phyloP scores from a whole-genome alignment of 768 basidiomycete genomes.

The Termitomyces titanicus region DNA sequence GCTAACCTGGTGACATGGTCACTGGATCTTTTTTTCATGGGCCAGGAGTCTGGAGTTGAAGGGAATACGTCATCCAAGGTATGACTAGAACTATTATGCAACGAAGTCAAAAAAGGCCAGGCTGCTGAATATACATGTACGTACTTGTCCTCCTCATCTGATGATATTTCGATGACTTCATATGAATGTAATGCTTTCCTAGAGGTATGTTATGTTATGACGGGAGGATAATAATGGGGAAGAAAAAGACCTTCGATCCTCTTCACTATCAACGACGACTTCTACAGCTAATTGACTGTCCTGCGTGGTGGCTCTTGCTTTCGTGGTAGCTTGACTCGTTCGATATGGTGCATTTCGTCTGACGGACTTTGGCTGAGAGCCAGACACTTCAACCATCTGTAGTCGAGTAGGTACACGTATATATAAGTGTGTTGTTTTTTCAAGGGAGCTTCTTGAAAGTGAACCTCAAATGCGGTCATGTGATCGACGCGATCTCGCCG shows the following conservation, averaged over 20 bases:
- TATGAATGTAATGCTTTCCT: not conserved
- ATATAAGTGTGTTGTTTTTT: no score
- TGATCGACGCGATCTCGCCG: constrained; percentile 8
- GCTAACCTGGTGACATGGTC: not conserved
- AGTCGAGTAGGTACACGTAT: no score
- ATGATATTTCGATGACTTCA: constrained; percentile 55
- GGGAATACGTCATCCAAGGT: not conserved
- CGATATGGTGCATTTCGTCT: not conserved
- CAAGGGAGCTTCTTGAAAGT: no score
- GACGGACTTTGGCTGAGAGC: not conserved
- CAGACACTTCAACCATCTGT: not conserved
- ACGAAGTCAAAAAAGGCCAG: not conserved
- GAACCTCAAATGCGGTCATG: not conserved
- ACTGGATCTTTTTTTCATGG: not conserved
- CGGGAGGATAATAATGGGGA: not conserved
- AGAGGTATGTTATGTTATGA: not conserved
- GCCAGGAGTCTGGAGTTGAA: not conserved
- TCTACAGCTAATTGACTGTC: constrained; percentile 18
- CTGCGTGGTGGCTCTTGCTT: not conserved
- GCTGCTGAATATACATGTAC: constrained; percentile 19
- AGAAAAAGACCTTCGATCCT: constrained; percentile 29
- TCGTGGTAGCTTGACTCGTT: not conserved
- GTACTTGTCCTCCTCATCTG: constrained; percentile 38
- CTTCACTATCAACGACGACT: constrained; percentile 47
- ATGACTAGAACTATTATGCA: not conserved